These are phyloP conservation scores for Botrytis medusae DNA, from an alignment of 2,329 filamentous ascomycete genomes.

Conservation along the genomic window DNA sequence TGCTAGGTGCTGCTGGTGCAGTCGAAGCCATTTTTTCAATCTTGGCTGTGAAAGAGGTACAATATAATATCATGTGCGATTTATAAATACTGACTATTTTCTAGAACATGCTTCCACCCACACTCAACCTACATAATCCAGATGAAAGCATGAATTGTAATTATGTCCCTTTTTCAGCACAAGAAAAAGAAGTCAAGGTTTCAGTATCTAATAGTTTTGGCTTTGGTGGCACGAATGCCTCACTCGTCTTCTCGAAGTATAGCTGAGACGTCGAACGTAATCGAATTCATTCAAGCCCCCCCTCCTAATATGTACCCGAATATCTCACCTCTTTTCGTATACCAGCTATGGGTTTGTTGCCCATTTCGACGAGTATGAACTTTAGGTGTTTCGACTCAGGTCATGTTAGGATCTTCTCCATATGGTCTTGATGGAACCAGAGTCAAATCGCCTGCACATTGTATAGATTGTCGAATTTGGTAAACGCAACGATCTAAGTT, in stretches of 20 bases:
- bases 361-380: conserved; percentile 29
- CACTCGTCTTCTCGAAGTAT: conserved; percentile 65
- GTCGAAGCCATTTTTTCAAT: conserved; percentile 86
- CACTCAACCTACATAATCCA: conserved; percentile 72
- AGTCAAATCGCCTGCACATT: conserved; percentile 29
- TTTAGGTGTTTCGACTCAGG: conserved; percentile 27
- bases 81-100: conserved; percentile 17
- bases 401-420: conserved; percentile 20
- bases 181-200: conserved; percentile 68
- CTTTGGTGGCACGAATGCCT: conserved; percentile 95
- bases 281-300: not conserved
- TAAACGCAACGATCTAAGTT: conserved; percentile 29
- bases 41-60: conserved; percentile 74
- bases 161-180: conserved; percentile 72
- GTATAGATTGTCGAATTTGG: conserved; percentile 28
- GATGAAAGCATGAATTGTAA: conserved; percentile 76
- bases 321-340: conserved; percentile 26
- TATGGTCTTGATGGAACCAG: conserved; percentile 24
- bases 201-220: conserved; percentile 95
- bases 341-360: conserved; percentile 25
- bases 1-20: conserved; percentile 87
- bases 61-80: conserved; percentile 37
- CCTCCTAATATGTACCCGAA: conserved; percentile 22
- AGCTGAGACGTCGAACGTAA: conserved; percentile 9
- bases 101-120: conserved; percentile 79